phyloP scores from a whole-genome alignment of 331 rosid species.

The Stylosanthes scabra region DNA sequence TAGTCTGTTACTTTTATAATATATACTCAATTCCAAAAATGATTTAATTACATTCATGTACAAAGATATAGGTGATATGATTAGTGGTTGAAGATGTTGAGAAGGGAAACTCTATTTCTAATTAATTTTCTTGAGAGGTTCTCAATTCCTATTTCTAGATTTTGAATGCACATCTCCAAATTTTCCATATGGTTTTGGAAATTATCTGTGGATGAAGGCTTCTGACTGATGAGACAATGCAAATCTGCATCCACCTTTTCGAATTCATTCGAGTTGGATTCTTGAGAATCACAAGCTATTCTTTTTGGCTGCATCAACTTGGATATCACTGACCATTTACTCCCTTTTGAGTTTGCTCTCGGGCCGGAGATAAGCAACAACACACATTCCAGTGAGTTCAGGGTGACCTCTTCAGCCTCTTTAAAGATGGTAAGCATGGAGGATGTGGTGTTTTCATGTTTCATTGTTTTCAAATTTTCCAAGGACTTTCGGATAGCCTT shows the following conservation, averaged over 20 bases:
- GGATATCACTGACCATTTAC: slow-evolving; percentile 52
- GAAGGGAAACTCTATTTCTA: slow-evolving; percentile 58
- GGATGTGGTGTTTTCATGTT: slow-evolving; percentile 12
- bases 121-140: slow-evolving; percentile 49
- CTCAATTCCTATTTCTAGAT: slow-evolving; percentile 55
- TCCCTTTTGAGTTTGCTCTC: slow-evolving; percentile 35
- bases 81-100: slow-evolving; percentile 58
- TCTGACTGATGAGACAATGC: slow-evolving; percentile 26
- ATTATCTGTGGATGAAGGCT: slow-evolving; percentile 34
- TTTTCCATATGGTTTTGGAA: slow-evolving; percentile 35
- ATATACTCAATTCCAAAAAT: background rate
- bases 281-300: slow-evolving; percentile 35
- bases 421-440: slow-evolving; percentile 35
- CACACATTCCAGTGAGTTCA: slow-evolving; percentile 44
- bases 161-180: slow-evolving; percentile 47
- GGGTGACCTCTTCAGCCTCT: slow-evolving; percentile 47
- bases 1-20: slow-evolving; percentile 22
- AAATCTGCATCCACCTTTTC: slow-evolving; percentile 53
- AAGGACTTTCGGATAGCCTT: slow-evolving; percentile 52
- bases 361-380: slow-evolving; percentile 44
- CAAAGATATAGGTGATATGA: background rate
- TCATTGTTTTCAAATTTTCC: slow-evolving; percentile 26
- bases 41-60: slow-evolving; percentile 34
- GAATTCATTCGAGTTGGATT: slow-evolving; percentile 42
- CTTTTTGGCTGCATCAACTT: slow-evolving; percentile 52